Conservation (phyloP, 768 basidiomycete species). For the Tricholoma sp. region DNA sequence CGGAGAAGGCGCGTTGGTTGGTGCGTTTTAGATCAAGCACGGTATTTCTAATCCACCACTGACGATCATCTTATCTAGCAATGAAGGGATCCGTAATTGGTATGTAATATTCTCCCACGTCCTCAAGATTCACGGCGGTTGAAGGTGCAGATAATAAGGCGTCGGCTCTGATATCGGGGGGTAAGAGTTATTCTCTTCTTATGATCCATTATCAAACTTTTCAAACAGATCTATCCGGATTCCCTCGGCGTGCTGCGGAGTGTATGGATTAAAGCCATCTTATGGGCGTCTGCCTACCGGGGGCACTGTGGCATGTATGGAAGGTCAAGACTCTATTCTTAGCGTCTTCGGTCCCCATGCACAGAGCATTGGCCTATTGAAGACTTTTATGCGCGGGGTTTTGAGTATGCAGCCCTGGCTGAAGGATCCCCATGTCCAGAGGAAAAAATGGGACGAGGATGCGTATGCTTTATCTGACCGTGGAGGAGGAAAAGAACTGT, state of each 20-base stretch:
- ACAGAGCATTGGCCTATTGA: constrained; percentile 53
- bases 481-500: constrained; percentile 43
- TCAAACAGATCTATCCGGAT: constrained; percentile 59
- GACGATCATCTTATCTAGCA: constrained; percentile 19
- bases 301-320: constrained; percentile 57
- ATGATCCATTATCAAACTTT: not conserved
- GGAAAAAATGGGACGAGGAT: constrained; percentile 57
- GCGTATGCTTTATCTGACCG: constrained; percentile 59
- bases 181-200: constrained; percentile 26
- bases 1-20: constrained; percentile 78
- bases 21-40: constrained; percentile 19
- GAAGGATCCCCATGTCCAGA: constrained; percentile 53
- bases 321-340: constrained; percentile 66
- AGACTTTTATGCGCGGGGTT: constrained; percentile 61
- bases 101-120: constrained; percentile 10
- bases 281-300: constrained; percentile 66
- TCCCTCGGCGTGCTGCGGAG: constrained; percentile 60
- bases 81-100: constrained; percentile 42
- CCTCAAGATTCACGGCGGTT: not conserved
- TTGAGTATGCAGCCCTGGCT: constrained; percentile 59
- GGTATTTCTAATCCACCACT: not conserved
- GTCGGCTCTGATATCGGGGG: constrained; percentile 82
- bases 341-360: constrained; percentile 76
- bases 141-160: constrained; percentile 33
- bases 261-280: constrained; percentile 70